These are phyloP conservation scores for Hypoxylon subgilvum DNA, from an alignment of 495 filamentous ascomycete species.

Conservation along the genomic window DNA sequence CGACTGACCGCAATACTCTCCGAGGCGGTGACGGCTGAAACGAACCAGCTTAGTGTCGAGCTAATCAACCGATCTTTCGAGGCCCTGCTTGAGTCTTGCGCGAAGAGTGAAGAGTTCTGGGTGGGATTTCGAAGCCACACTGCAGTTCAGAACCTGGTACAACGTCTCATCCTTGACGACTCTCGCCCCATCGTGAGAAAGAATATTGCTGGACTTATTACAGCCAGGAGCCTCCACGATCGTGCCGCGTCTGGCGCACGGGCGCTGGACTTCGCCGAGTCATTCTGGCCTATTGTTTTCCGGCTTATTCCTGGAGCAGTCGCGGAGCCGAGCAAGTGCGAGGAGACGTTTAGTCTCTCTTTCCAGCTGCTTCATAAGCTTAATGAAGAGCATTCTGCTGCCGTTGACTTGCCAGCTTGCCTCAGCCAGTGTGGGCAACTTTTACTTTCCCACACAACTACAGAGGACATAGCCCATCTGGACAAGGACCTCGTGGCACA, in stretches of 20 bases:
- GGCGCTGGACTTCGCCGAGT: conserved; percentile 46
- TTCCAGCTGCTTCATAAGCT: conserved; percentile 61
- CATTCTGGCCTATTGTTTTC: conserved; percentile 58
- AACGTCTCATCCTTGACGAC: conserved; percentile 52
- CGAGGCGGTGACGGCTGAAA: conserved; percentile 28
- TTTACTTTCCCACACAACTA: conserved; percentile 56
- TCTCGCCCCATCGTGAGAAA: conserved; percentile 48
- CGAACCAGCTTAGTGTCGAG: conserved; percentile 44
- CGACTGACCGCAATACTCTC: conserved; percentile 49
- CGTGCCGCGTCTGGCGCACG: conserved; percentile 15
- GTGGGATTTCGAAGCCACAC: conserved; percentile 54
- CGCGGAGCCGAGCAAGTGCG: conserved; percentile 43
- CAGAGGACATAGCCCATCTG: conserved; percentile 57
- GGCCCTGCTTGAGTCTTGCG: conserved; percentile 68
- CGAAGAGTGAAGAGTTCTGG: conserved; percentile 67
- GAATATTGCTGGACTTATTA: conserved; percentile 49
- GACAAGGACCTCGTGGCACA: conserved; percentile 56
- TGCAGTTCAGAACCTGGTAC: conserved; percentile 39
- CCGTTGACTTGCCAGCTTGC: conserved; percentile 59
- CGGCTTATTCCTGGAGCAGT: conserved; percentile 50
- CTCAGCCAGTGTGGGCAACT: conserved; percentile 60
- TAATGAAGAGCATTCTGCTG: conserved; percentile 54
- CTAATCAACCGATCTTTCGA: conserved; percentile 63
- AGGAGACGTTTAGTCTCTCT: conserved; percentile 53
- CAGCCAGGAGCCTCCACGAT: conserved; percentile 30